Base-by-base conservation (phyloP, 495 filamentous ascomycete species). In the Penicillium bialowiezense region DNA sequence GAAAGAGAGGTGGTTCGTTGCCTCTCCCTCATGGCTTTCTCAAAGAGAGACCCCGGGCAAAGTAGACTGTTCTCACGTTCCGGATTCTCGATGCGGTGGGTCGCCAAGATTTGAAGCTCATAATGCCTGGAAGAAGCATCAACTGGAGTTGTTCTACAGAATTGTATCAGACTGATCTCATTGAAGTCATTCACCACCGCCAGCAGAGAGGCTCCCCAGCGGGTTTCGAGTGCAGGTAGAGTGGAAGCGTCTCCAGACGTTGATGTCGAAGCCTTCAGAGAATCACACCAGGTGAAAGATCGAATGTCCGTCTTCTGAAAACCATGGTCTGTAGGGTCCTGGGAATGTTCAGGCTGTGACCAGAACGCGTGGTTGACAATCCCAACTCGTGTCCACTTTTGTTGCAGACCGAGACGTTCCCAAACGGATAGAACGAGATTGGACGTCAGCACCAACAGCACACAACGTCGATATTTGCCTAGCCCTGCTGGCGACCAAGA, bases 401-500 rank as follows among this genome's bases (percentile, higher is more conserved):
- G 60, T 15, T 65, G 60, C 7, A 49, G 40, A 0, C 72, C 70
- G 26, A 63, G 42, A 12, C 72, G 58, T 20, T 73, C 72, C 60
- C 73, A 80, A 2, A 80, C 39, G 7, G 72, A 76, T 13, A 80
- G 51, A 5, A 78, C 26, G 21, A 74, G 65, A 58, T 83, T 86
- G 5, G 83, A 76, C 12, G 81, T 83, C 44, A 85, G 62, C 7
- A 86, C 76, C 7, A 76, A 78, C 9, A 88, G 67, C 18, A 78
- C 74, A 55, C 69, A 82, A 45, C 82, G 75, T 47, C 78, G 65
- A 60, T 81, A 77, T 52, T 74, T 75, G 29, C 70, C 81, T 9
- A 85, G 57, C 2, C 84, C 84, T 31, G 78, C 71, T 17, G 83
- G 73, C 13, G 82, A 85, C 85, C 85, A 88, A 14, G 68, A 68